Evolutionary conservation across 345 rosid genomes (phyloP).

Genomic region (Punica granatum): DNA sequence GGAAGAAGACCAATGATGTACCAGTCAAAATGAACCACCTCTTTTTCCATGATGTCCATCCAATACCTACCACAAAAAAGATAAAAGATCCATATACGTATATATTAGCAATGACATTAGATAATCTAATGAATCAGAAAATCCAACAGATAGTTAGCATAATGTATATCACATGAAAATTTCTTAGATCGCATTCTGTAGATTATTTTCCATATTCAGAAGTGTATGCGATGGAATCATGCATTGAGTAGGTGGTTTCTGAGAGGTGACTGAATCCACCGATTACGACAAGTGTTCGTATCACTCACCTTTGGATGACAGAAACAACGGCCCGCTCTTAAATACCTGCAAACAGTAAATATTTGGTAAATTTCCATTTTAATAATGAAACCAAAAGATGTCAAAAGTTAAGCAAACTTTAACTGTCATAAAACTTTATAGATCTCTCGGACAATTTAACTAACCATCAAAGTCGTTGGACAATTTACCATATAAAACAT

Average conservation of each 20-base stretch:
- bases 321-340: conserved; percentile 75
- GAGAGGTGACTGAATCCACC: background rate
- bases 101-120: background rate
- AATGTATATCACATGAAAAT: background rate
- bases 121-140: background rate
- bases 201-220: background rate
- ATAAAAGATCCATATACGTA: background rate
- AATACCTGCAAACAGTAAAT: conserved; percentile 46
- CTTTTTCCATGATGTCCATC: conserved; percentile 85
- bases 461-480: background rate
- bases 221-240: too few species aligned
- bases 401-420: background rate
- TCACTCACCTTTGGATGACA: conserved; percentile 72
- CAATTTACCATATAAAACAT: background rate
- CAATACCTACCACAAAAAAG: conserved; percentile 40
- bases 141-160: background rate
- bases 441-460: background rate
- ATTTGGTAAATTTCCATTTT: background rate
- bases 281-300: conserved; percentile 2
- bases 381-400: background rate
- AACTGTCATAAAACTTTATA: background rate
- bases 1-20: conserved; percentile 69
- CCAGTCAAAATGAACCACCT: conserved; percentile 67
- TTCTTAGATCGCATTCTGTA: background rate
- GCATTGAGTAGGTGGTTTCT: too few species aligned